phyloP scores from a whole-genome alignment of 2,329 filamentous ascomycete species.

The Diaporthe ampelina region DNA sequence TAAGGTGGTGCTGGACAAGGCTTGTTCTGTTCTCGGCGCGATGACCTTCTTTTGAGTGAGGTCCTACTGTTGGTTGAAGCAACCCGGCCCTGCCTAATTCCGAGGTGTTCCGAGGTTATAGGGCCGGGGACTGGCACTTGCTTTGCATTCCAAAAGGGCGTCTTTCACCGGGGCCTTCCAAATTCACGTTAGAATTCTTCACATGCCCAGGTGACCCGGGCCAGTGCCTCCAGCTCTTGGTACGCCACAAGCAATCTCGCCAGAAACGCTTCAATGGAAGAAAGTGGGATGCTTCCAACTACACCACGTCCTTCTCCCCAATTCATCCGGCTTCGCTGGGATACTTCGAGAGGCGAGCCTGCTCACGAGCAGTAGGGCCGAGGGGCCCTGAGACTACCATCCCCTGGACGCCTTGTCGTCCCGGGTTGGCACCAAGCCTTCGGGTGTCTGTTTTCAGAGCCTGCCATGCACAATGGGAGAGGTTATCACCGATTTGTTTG shows the following conservation, averaged over 20 bases:
- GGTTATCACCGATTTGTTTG: neutral
- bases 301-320: neutral
- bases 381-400: no score
- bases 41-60: no score
- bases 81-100: no score
- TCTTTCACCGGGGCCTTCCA: neutral
- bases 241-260: neutral
- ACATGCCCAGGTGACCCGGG: neutral
- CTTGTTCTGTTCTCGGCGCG: no score
- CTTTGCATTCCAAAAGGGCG: neutral
- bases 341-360: no score
- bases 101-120: no score
- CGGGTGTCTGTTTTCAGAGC: neutral
- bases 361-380: no score
- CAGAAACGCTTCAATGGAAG: neutral
- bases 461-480: neutral
- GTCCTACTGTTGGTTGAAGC: no score
- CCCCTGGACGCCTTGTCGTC: no score
- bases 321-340: no score
- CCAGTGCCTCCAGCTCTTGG: neutral
- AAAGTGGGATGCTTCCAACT: neutral
- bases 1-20: no score
- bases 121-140: no score
- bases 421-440: neutral
- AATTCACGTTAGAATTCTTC: neutral